Percentiles rank a stretch among this genome's conserved stretches.
Evolutionary conservation across 1,284 basidiomycete species (phyloP).

Genomic region (Sphaerobolus stellatus): DNA sequence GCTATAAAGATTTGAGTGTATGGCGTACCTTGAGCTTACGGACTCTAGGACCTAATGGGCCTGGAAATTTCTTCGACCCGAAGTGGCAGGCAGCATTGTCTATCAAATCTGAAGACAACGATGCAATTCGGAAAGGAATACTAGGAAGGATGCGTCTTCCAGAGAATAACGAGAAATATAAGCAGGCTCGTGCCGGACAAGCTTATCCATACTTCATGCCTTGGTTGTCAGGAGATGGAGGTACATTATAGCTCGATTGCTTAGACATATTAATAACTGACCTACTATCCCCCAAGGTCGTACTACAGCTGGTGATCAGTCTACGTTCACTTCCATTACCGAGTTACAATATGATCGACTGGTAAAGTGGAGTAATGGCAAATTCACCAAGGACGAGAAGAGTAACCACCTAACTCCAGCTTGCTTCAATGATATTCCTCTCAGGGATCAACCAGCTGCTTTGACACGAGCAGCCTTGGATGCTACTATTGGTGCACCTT

Average conservation of each 20-base stretch:
- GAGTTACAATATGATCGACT: constrained; percentile 33
- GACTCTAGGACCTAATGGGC: constrained; percentile 15
- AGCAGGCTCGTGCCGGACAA: constrained; percentile 7
- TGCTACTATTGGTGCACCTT: constrained; percentile 32
- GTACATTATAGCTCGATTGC: too few species aligned
- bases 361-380: constrained; percentile 28
- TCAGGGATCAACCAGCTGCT: constrained; percentile 21
- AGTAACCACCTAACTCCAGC: too few species aligned
- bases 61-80: constrained; percentile 17
- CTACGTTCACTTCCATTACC: constrained; percentile 27
- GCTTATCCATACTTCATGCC: constrained; percentile 28
- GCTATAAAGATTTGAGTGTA: neutral
- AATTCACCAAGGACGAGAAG: constrained; percentile 19
- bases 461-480: constrained; percentile 32
- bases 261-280: too few species aligned
- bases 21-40: neutral
- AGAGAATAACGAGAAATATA: constrained; percentile 11
- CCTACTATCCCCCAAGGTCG: constrained; percentile 7
- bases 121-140: constrained; percentile 16
- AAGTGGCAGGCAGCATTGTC: constrained; percentile 9
- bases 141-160: constrained; percentile 20
- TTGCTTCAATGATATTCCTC: too few species aligned
- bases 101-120: neutral
- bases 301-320: constrained; percentile 12
- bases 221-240: constrained; percentile 30